Base-by-base conservation (phyloP, 768 basidiomycete species). In the Terana coerulea region DNA sequence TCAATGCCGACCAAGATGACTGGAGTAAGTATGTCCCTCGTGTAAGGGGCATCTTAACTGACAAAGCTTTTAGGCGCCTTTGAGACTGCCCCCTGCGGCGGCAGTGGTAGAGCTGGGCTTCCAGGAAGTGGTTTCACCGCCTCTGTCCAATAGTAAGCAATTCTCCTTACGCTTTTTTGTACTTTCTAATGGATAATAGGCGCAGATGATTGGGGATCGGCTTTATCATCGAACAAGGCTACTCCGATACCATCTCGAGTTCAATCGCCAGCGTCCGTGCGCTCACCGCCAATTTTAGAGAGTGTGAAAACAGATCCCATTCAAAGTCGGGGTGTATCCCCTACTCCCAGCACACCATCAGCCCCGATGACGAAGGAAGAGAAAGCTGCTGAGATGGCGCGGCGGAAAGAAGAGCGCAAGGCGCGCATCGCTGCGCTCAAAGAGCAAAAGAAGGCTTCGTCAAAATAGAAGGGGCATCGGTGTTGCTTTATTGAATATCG, bases 1-100 rank as follows among this genome's bases (percentile, higher is more conserved):
- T 98, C 3, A 86, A 93, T 61, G 93, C 90, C 0, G 95, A 98
- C 60, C 80, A 84, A 22, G 95, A 86, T 60, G 95, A 98, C 64
- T 99, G 95, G 95, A 88, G 95, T 90, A 64, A 64, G 86, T 75
- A 3, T 11, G 52, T 17, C 30, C 21, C 11, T 25, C 33, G 51
- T 19, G 31, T 43, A 54, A 36, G 35, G 15, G 22, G n/a, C 9
- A 9, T 1, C n/a, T 30, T 15, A 22, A 19, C 47, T 48, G 24
- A 55, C 29, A 22, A 31, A 2, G 26, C 12, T 3, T 31, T 3
- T 28, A 69, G 68, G 65, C 30, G 64, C 65, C 33, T 66, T 70
- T 42, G 68, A 75, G 34, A 59, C 64, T 1, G 65, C 68, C 0
- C 7, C 55, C 64, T 2, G 58, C 60, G 11, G 49, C 59, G 22